Percentiles rank a stretch among this genome's conserved stretches.
Evolutionary conservation across 345 rosid genomes (phyloP).

Genomic region (Physaria fendleri): DNA sequence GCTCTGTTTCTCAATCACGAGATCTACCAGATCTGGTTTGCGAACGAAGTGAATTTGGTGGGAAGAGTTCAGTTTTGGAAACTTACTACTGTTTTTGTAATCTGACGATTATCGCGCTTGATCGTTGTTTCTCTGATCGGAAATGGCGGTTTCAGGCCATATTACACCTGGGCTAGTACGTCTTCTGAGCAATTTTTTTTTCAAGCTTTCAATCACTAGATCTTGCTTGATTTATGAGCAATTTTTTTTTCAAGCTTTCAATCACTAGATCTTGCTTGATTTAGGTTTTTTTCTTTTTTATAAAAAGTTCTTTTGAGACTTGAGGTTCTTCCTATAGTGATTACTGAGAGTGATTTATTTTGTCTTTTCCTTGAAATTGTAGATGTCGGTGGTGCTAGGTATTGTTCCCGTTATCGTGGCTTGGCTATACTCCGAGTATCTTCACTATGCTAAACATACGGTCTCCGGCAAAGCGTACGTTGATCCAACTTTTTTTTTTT

Average conservation of each 20-base stretch:
- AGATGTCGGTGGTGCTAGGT: conserved; percentile 80
- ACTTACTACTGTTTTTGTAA: conserved; percentile 8
- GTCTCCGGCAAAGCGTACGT: conserved; percentile 82
- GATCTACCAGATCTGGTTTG: conserved; percentile 31
- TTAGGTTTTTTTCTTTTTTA: neutral
- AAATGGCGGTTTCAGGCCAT: conserved; percentile 47
- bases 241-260: neutral
- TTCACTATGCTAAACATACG: conserved; percentile 55
- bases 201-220: neutral
- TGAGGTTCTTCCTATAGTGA: too few relatives aligned
- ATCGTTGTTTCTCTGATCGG: conserved; percentile 6
- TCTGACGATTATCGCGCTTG: conserved; percentile 9
- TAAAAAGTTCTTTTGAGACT: too few relatives aligned
- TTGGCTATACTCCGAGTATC: conserved; percentile 80
- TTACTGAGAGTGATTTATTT: conserved; percentile 9
- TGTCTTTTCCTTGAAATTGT: conserved; percentile 14
- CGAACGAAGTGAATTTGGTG: neutral
- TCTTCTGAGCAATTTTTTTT: neutral
- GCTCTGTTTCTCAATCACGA: neutral
- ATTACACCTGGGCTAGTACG: conserved; percentile 76
- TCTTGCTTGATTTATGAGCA: conserved; percentile 12
- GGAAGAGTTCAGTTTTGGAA: neutral
- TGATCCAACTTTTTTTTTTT: neutral
- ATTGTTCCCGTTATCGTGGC: conserved; percentile 55
- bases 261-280: conserved; percentile 17